Percentiles rank a stretch among this genome's conserved stretches.
Evolutionary conservation across 148 eudicot species (phyloP).

Genomic region (Rhododendron simsii): DNA sequence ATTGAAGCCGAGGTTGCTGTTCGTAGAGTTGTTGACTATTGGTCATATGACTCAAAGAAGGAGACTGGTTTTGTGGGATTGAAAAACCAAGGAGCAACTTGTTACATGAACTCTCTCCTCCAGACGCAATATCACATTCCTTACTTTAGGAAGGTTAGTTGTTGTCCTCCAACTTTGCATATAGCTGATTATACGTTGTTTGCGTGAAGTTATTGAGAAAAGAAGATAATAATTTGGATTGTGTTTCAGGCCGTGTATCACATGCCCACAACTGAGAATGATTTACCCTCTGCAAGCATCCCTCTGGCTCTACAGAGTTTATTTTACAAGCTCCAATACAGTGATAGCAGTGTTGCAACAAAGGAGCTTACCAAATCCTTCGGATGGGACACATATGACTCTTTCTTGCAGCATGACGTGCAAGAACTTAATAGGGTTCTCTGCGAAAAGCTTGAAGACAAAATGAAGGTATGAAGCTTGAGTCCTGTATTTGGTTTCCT

Average conservation of each 20-base stretch:
- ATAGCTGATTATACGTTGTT: background rate
- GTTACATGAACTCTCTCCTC: slow-evolving; percentile 96
- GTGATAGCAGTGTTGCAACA: slow-evolving; percentile 86
- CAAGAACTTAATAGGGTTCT: slow-evolving; percentile 95
- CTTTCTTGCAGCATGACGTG: slow-evolving; percentile 97
- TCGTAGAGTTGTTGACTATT: slow-evolving; percentile 76
- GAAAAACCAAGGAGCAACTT: slow-evolving; percentile 97
- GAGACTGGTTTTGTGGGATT: slow-evolving; percentile 97
- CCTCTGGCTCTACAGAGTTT: slow-evolving; percentile 93
- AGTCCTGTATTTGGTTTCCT: background rate
- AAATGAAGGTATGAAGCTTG: slow-evolving; percentile 68
- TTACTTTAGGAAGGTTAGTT: slow-evolving; percentile 83
- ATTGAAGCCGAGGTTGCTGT: slow-evolving; percentile 92
- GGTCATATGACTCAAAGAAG: slow-evolving; percentile 92
- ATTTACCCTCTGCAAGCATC: slow-evolving; percentile 83
- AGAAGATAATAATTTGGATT: slow-evolving; percentile 5
- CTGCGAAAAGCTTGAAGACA: slow-evolving; percentile 93
- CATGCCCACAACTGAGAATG: slow-evolving; percentile 99
- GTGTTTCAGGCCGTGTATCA: slow-evolving; percentile 82
- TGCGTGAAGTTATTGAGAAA: slow-evolving; percentile 1
- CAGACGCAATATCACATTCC: slow-evolving; percentile 92
- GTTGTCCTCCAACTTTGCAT: slow-evolving; percentile 8
- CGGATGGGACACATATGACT: slow-evolving; percentile 95
- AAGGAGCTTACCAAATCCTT: slow-evolving; percentile 94
- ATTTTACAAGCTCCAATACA: slow-evolving; percentile 89